Evolutionary conservation across 1,284 basidiomycete genomes (phyloP).

Genomic region (Chalciporus sp.): DNA sequence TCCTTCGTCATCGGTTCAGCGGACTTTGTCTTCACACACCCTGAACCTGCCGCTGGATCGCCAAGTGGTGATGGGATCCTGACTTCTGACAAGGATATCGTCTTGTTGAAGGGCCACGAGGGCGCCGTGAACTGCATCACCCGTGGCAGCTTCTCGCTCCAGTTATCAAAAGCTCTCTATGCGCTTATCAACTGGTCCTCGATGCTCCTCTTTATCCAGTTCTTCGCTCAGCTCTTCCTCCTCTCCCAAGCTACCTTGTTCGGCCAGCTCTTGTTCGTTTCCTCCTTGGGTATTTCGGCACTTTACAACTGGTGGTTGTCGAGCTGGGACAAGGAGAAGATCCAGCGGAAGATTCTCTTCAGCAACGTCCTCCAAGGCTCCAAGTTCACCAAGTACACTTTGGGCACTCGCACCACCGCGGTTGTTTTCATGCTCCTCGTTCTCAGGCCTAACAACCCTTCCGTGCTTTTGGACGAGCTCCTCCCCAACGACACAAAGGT

Average conservation of each 20-base stretch:
- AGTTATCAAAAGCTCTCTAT: constrained; percentile 16
- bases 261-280: constrained; percentile 32
- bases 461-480: constrained; percentile 23
- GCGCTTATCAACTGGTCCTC: constrained; percentile 24
- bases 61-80: constrained; percentile 29
- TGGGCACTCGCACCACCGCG: constrained; percentile 28
- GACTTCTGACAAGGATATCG: constrained; percentile 16
- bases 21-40: constrained; percentile 21
- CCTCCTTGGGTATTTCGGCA: constrained; percentile 30
- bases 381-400: constrained; percentile 14
- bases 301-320: constrained; percentile 30
- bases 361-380: constrained; percentile 18
- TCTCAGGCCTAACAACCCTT: constrained; percentile 20
- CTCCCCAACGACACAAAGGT: constrained; percentile 31
- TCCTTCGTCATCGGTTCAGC: constrained; percentile 30
- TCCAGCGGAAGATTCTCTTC: constrained; percentile 24
- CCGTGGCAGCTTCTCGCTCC: constrained; percentile 23
- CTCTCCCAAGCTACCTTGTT: constrained; percentile 28
- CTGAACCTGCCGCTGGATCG: constrained; percentile 17
- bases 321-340: constrained; percentile 27
- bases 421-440: constrained; percentile 28
- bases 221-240: constrained; percentile 29
- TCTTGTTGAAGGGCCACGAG: constrained; percentile 25
- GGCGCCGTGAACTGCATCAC: constrained; percentile 29
- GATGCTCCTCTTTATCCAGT: constrained; percentile 27